Conservation (phyloP, 108 stramenopile genomes). For the Mayamaea pseudoterrestris region DNA sequence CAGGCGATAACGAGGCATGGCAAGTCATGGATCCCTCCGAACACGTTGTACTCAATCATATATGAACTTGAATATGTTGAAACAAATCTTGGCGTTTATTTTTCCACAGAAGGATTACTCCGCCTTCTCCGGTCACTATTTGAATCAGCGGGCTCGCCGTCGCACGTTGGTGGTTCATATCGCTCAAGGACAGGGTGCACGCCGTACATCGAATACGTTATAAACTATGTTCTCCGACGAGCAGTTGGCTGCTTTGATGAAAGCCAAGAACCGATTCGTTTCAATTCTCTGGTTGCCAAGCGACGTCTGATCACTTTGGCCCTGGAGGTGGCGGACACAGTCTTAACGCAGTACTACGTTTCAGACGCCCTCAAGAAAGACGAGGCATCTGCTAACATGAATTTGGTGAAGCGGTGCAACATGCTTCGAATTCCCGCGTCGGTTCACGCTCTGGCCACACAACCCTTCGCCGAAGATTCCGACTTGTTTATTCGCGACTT, state of each 20-base stretch:
- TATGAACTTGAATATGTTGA: slow-evolving; percentile 78
- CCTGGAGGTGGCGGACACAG: slow-evolving; percentile 58
- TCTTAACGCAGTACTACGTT: slow-evolving; percentile 40
- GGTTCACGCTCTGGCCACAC: background rate
- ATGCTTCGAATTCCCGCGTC: background rate
- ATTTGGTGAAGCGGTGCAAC: slow-evolving; percentile 9
- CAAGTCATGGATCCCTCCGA: slow-evolving; percentile 21
- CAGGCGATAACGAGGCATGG: slow-evolving; percentile 3
- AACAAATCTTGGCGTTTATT: slow-evolving; percentile 44
- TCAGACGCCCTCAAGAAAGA: slow-evolving; percentile 5
- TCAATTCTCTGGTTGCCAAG: slow-evolving; percentile 45
- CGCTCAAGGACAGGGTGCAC: slow-evolving; percentile 60
- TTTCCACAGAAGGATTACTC: slow-evolving; percentile 71
- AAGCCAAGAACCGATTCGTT: slow-evolving; percentile 14
- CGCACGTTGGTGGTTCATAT: slow-evolving; percentile 46
- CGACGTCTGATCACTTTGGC: slow-evolving; percentile 46
- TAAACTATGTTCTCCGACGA: slow-evolving; percentile 57
- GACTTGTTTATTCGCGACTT: background rate
- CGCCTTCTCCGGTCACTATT: slow-evolving; percentile 55
- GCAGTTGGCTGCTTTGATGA: slow-evolving; percentile 27
- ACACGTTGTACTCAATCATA: slow-evolving; percentile 46
- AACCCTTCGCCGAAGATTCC: slow-evolving; percentile 16
- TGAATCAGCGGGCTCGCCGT: slow-evolving; percentile 43
- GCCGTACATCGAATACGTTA: slow-evolving; percentile 73
- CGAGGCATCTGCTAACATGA: slow-evolving; percentile 7